These are phyloP conservation scores for Forsythia viridissima DNA, from an alignment of 257 asterid species.

Conservation along the genomic window DNA sequence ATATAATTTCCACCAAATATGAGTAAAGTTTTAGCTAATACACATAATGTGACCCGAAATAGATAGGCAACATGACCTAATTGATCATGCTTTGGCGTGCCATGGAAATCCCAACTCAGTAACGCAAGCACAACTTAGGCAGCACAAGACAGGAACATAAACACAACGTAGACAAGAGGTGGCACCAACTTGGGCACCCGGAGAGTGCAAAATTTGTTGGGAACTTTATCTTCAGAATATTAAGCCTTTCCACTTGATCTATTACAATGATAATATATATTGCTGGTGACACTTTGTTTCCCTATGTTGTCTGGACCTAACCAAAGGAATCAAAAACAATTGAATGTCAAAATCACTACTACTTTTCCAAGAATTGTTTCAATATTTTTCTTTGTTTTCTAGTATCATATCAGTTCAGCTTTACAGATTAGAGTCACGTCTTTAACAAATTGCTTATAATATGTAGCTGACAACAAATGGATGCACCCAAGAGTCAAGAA, in stretches of 20 bases:
- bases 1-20: too few relatives aligned
- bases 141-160: neutral
- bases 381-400: neutral
- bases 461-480: constrained; percentile 15
- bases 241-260: constrained; percentile 23
- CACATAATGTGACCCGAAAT: too few relatives aligned
- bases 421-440: constrained; percentile 18
- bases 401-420: neutral
- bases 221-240: constrained; percentile 30
- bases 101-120: neutral
- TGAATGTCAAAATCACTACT: constrained; percentile 23
- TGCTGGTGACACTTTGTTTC: constrained; percentile 27
- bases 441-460: constrained; percentile 16
- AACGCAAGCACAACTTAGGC: neutral
- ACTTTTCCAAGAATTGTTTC: constrained; percentile 3
- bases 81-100: neutral
- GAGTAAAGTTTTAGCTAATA: too few relatives aligned
- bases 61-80: neutral
- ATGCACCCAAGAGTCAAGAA: neutral
- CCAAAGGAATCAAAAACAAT: constrained; percentile 29
- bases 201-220: constrained; percentile 11
- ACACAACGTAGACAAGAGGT: neutral
- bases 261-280: constrained; percentile 15
- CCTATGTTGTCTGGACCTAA: constrained; percentile 12
- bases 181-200: neutral